These are phyloP conservation scores for Corymbia maculata DNA, from an alignment of 345 rosid species.

Conservation along the genomic window DNA sequence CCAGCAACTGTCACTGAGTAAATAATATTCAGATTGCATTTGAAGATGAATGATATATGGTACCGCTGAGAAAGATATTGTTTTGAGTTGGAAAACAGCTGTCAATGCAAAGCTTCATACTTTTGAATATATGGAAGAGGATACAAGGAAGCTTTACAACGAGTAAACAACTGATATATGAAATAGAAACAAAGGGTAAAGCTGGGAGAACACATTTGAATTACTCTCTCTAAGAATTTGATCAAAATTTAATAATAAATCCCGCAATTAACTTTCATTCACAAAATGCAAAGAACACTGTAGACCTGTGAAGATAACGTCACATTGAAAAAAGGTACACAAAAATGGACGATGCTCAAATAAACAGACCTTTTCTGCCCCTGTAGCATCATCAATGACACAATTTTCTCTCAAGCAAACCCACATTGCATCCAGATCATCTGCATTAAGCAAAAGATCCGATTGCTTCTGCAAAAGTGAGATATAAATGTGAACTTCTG, in stretches of 20 bases:
- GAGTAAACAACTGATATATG: not conserved
- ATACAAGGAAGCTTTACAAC: not conserved
- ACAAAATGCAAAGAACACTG: not conserved
- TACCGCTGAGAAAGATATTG: not conserved
- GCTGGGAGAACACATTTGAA: not conserved
- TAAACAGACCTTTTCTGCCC: constrained; percentile 86
- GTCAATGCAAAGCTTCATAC: not conserved
- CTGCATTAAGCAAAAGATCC: constrained; percentile 88
- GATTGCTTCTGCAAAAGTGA: constrained; percentile 82
- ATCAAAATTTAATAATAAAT: not conserved
- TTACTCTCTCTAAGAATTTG: not conserved
- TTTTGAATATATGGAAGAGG: not conserved
- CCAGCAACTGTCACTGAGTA: not conserved
- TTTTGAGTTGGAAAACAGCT: not conserved
- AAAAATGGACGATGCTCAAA: not conserved
- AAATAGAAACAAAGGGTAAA: not conserved
- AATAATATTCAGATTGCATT: not conserved
- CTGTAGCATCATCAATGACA: constrained; percentile 96
- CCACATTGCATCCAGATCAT: constrained; percentile 99
- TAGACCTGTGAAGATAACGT: not conserved
- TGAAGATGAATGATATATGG: not conserved
- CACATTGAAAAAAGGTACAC: not conserved
- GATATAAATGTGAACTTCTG: not conserved
- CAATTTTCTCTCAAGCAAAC: constrained; percentile 97
- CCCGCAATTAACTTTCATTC: not conserved